Evolutionary conservation across 805 yeast genomes (phyloP).

Genomic region (Myxozyma udenii): DNA sequence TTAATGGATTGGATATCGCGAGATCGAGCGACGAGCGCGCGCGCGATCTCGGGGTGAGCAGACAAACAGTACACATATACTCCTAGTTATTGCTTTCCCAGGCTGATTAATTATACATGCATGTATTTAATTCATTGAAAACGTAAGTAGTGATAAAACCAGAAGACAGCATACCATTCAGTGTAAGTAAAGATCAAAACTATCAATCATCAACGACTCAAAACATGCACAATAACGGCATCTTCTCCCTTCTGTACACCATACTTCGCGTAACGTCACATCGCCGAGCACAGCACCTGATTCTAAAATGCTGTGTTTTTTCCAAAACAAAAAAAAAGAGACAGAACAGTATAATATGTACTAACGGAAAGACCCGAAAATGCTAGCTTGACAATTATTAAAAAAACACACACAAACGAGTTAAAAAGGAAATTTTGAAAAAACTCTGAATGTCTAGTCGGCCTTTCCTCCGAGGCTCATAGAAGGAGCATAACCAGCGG

Average conservation of each 20-base stretch:
- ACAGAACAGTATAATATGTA: too few relatives aligned
- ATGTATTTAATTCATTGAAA: background rate
- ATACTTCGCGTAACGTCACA: too few relatives aligned
- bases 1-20: too few relatives aligned
- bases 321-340: background rate
- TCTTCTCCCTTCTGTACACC: too few relatives aligned
- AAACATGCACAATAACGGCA: too few relatives aligned
- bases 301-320: background rate
- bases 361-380: background rate
- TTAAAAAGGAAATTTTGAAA: background rate
- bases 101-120: too few relatives aligned
- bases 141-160: background rate
- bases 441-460: constrained; percentile 4
- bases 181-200: too few relatives aligned
- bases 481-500: constrained; percentile 1
- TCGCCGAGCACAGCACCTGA: background rate
- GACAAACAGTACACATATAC: too few relatives aligned
- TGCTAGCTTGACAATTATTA: background rate
- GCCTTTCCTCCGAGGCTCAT: constrained; percentile 7
- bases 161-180: background rate
- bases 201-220: too few relatives aligned
- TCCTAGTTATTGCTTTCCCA: too few relatives aligned
- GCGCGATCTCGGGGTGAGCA: too few relatives aligned
- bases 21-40: too few relatives aligned
- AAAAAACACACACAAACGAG: background rate